Conservation (phyloP, 331 rosid species). For the Pyrus hybrid region DNA sequence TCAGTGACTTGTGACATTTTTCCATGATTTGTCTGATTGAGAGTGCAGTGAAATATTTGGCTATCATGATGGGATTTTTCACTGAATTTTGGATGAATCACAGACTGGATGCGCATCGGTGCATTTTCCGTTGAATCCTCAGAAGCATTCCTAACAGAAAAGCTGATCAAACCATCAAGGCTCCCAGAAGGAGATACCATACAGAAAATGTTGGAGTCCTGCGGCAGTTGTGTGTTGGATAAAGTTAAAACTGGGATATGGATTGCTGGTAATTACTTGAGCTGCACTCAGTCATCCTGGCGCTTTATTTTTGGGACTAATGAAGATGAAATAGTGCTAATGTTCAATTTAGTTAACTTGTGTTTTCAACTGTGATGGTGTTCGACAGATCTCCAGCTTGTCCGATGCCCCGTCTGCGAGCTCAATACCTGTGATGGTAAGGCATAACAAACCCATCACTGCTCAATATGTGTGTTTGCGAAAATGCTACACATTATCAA, state of each 20-base stretch:
- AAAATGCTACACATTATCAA: background rate
- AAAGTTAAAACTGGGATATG: slow-evolving; percentile 80
- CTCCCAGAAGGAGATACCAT: slow-evolving; percentile 31
- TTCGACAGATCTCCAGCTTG: slow-evolving; percentile 91
- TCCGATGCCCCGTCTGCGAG: slow-evolving; percentile 95
- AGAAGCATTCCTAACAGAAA: slow-evolving; percentile 60
- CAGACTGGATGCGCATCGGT: slow-evolving; percentile 99
- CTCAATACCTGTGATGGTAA: slow-evolving; percentile 94
- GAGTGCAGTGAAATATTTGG: too few species aligned
- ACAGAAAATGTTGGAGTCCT: slow-evolving; percentile 45
- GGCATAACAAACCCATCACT: background rate
- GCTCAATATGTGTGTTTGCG: background rate
- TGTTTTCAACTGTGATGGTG: slow-evolving; percentile 14
- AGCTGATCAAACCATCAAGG: slow-evolving; percentile 32
- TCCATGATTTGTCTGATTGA: background rate
- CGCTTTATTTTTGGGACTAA: background rate
- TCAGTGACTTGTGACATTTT: background rate
- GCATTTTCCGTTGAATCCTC: slow-evolving; percentile 77
- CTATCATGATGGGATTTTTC: background rate
- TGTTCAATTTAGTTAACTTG: background rate
- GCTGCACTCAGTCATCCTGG: background rate
- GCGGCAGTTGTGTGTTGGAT: slow-evolving; percentile 64
- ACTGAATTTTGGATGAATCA: background rate
- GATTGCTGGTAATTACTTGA: slow-evolving; percentile 67
- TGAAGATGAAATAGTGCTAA: background rate